These are phyloP conservation scores for Aspergillus terreus DNA, from an alignment of 2,329 filamentous ascomycete genomes.

Conservation along the genomic window DNA sequence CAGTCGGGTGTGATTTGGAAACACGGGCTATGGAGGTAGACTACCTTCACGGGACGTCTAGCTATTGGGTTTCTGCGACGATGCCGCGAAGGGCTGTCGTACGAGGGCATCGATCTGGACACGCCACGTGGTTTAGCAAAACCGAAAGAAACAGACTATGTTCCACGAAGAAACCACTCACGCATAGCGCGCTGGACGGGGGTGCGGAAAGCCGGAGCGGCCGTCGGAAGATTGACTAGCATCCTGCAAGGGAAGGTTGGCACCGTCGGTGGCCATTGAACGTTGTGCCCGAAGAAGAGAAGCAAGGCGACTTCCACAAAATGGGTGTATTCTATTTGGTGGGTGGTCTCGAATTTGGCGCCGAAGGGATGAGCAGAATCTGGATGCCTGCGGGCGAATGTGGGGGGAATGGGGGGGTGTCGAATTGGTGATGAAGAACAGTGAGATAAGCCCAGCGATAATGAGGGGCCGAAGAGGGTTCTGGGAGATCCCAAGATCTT, in stretches of 20 bases:
- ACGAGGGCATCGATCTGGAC: constrained; percentile 54
- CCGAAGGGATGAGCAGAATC: constrained; percentile 7
- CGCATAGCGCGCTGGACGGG: constrained; percentile 24
- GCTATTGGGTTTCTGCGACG: constrained; percentile 60
- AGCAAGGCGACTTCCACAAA: not conserved
- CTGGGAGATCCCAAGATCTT: not conserved
- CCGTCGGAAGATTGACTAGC: constrained; percentile 13
- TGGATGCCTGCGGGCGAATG: constrained; percentile 17
- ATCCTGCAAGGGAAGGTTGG: constrained; percentile 14
- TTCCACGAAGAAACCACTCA: constrained; percentile 12
- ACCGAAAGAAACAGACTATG: constrained; percentile 5
- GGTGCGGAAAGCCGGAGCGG: constrained; percentile 10
- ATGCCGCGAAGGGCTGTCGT: constrained; percentile 62
- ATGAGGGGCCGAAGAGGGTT: not conserved
- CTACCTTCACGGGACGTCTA: constrained; percentile 60
- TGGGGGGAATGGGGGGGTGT: constrained; percentile 16
- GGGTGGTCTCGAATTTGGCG: not conserved
- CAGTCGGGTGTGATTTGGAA: not conserved
- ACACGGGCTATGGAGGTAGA: not conserved
- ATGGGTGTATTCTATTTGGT: not conserved
- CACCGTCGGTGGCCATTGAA: constrained; percentile 23
- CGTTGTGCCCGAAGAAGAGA: constrained; percentile 1
- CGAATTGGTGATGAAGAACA: not conserved
- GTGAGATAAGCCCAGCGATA: constrained; percentile 4
- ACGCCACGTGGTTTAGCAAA: constrained; percentile 5